These are phyloP conservation scores for Backusella australiensis DNA, from an alignment of 192 early-diverging fungal genomes.

Conservation along the genomic window DNA sequence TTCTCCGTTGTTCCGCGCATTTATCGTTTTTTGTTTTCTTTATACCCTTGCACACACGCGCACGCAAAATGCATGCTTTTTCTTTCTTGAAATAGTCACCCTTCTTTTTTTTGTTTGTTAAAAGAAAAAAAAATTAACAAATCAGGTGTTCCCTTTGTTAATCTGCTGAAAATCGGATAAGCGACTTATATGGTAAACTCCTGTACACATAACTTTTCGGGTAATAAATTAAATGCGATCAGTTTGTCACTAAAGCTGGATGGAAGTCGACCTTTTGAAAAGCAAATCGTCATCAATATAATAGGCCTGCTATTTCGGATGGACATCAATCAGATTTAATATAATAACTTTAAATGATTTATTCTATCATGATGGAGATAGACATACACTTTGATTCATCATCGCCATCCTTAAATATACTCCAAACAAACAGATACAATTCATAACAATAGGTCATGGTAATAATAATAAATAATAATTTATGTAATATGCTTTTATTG, in stretches of 20 bases:
- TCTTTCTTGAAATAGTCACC: not conserved
- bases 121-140: not conserved
- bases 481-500: constrained; percentile 1
- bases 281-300: no score
- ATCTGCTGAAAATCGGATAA: not conserved
- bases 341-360: no score
- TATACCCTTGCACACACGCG: not conserved
- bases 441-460: no score
- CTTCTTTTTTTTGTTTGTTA: not conserved
- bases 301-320: no score
- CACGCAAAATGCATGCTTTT: not conserved
- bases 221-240: no score
- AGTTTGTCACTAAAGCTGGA: no score
- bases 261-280: no score
- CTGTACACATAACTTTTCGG: not conserved
- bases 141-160: not conserved
- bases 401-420: no score
- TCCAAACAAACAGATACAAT: no score
- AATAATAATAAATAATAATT: not conserved
- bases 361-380: no score
- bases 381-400: no score
- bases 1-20: not conserved
- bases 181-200: not conserved
- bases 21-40: not conserved
- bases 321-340: no score